phyloP scores from a whole-genome alignment of 1,139 yeast species.

The Wickerhamiella pararugosa region DNA sequence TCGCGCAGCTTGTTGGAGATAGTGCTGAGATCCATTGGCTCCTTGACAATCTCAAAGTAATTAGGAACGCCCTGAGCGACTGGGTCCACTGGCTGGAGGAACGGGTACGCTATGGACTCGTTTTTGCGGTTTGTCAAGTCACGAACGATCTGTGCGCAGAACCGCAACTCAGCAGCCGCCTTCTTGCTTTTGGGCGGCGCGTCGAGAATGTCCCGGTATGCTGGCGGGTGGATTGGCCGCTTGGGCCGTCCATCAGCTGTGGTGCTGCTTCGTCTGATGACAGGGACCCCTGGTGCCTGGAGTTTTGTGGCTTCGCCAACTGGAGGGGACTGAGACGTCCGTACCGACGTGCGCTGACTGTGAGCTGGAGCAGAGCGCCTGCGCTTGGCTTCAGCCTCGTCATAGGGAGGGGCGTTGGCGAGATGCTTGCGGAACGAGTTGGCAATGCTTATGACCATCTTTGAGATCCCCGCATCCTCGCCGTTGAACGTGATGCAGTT shows the following conservation, averaged over 20 bases:
- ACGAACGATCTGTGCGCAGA: conserved; percentile 67
- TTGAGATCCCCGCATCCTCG: conserved; percentile 61
- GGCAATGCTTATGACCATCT: conserved; percentile 81
- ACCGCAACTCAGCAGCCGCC: conserved; percentile 77
- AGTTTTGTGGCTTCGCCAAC: conserved; percentile 9
- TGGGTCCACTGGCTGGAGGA: conserved; percentile 87
- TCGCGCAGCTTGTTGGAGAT: conserved; percentile 65
- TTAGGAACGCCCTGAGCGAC: conserved; percentile 87
- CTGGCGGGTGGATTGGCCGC: conserved; percentile 93
- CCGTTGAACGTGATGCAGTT: conserved; percentile 85
- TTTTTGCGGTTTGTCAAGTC: conserved; percentile 76
- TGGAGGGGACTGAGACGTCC: conserved; percentile 4
- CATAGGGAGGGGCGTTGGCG: conserved; percentile 78
- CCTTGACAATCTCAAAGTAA: conserved; percentile 67
- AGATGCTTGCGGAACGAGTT: conserved; percentile 89
- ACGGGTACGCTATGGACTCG: conserved; percentile 75
- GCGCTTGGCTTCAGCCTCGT: conserved; percentile 29
- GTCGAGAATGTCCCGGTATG: conserved; percentile 77
- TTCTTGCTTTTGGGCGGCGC: conserved; percentile 69
- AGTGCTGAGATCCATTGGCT: conserved; percentile 93
- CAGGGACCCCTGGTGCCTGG: conserved; percentile 36
- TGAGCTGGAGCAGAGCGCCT: conserved; percentile 9
- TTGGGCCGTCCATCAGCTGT: conserved; percentile 66
- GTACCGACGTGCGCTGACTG: conserved; percentile 10
- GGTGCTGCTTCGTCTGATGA: conserved; percentile 40